Evolutionary conservation across 345 rosid genomes (phyloP).

Genomic region (Schrenkiella parvula): DNA sequence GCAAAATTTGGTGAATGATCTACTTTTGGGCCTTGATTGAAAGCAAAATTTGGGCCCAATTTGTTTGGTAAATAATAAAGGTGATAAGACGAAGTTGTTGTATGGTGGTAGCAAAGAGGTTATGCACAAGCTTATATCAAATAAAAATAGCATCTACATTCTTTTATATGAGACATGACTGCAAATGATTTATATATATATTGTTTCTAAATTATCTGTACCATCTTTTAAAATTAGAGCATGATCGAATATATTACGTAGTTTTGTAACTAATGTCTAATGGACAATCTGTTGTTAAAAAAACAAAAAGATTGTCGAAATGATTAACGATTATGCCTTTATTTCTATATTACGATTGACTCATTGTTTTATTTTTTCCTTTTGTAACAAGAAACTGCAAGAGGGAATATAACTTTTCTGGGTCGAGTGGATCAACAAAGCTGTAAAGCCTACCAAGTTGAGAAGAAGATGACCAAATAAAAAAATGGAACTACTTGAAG

Average conservation of each 20-base stretch:
- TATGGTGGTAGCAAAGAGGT: too few species aligned
- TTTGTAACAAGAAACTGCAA: not conserved
- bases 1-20: not conserved
- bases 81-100: not conserved
- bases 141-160: not conserved
- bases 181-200: not conserved
- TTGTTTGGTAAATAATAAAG: not conserved
- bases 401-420: constrained; percentile 11
- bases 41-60: not conserved
- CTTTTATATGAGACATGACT: not conserved
- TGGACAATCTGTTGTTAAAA: not conserved
- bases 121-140: not conserved
- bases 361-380: not conserved
- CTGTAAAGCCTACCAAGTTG: constrained; percentile 32
- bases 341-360: not conserved
- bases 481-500: constrained; percentile 12
- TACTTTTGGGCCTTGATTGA: not conserved
- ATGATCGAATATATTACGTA: not conserved
- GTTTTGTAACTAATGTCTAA: not conserved
- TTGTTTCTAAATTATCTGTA: not conserved
- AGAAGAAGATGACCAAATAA: constrained; percentile 6
- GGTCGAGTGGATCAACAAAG: constrained; percentile 9
- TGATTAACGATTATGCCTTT: not conserved
- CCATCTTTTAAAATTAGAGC: not conserved
- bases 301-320: not conserved